These are phyloP conservation scores for Arthromyces matolae DNA, from an alignment of 768 basidiomycete species.

Conservation along the genomic window DNA sequence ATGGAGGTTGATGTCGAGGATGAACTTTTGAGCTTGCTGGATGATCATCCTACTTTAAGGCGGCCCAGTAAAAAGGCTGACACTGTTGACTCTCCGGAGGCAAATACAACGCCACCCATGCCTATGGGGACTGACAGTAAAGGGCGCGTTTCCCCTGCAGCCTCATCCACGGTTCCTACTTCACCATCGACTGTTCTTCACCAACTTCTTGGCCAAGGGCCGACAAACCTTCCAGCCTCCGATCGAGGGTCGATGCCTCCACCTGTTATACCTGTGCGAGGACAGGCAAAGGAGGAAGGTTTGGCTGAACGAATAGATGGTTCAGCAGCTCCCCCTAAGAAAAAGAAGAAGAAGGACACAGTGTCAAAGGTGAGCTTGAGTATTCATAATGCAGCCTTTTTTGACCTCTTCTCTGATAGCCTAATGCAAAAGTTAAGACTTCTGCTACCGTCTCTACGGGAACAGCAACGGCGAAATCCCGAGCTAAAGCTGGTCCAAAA, in stretches of 20 bases:
- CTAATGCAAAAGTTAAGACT: constrained; percentile 20
- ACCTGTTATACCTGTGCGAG: constrained; percentile 26
- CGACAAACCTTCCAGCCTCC: constrained; percentile 23
- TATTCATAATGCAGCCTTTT: not conserved
- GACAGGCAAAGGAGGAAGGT: constrained; percentile 32
- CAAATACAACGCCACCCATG: constrained; percentile 4
- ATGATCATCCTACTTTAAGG: constrained; percentile 38
- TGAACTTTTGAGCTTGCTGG: constrained; percentile 67
- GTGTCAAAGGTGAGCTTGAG: constrained; percentile 33
- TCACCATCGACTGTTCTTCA: constrained; percentile 12
- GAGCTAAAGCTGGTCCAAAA: constrained; percentile 30
- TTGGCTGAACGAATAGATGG: constrained; percentile 22
- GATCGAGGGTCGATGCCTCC: constrained; percentile 63
- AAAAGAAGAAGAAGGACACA: constrained; percentile 44
- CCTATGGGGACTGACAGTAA: not conserved
- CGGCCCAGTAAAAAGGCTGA: constrained; percentile 13
- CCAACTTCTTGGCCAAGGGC: constrained; percentile 8
- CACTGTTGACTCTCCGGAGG: not conserved
- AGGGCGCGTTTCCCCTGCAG: constrained; percentile 13
- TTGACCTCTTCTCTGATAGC: constrained; percentile 17
- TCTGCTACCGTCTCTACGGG: constrained; percentile 12
- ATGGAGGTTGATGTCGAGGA: constrained; percentile 53
- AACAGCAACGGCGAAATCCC: constrained; percentile 20
- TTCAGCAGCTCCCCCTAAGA: constrained; percentile 14
- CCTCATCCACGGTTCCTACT: constrained; percentile 4